phyloP scores from a whole-genome alignment of 148 eudicot species.

The Limonium bicolor region DNA sequence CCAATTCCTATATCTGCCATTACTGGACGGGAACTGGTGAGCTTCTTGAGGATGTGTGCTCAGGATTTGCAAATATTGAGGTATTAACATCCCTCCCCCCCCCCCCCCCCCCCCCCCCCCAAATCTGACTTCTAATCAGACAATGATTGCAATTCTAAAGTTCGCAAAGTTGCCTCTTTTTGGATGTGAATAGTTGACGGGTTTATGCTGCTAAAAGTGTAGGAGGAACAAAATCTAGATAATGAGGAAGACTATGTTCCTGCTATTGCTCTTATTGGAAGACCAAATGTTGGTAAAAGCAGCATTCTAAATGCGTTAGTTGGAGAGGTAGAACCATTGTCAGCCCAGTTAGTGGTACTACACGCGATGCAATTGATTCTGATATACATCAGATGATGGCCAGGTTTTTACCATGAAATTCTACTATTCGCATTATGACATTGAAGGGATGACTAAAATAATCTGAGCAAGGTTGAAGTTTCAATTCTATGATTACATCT shows the following conservation, averaged over 20 bases:
- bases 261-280: constrained; percentile 83
- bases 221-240: constrained; percentile 36
- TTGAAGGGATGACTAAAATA: too few species aligned
- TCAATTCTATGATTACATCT: too few species aligned
- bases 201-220: constrained; percentile 7
- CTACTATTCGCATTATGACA: too few species aligned
- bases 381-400: constrained; percentile 82
- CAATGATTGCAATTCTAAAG: too few species aligned
- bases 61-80: constrained; percentile 45
- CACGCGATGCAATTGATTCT: constrained; percentile 98
- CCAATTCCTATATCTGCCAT: constrained; percentile 89
- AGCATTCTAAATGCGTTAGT: constrained; percentile 94
- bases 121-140: too few species aligned
- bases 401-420: too few species aligned
- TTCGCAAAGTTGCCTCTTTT: too few species aligned
- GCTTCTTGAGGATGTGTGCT: constrained; percentile 86
- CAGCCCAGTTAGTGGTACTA: constrained; percentile 97
- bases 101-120: too few species aligned
- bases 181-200: constrained; percentile 4
- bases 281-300: constrained; percentile 99
- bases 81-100: too few species aligned
- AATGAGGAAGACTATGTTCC: constrained; percentile 63
- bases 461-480: too few species aligned
- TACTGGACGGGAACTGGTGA: constrained; percentile 98
- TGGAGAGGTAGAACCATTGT: constrained; percentile 96